phyloP scores from a whole-genome alignment of 352 stramenopile genomes.

The Phytophthora idaei region DNA sequence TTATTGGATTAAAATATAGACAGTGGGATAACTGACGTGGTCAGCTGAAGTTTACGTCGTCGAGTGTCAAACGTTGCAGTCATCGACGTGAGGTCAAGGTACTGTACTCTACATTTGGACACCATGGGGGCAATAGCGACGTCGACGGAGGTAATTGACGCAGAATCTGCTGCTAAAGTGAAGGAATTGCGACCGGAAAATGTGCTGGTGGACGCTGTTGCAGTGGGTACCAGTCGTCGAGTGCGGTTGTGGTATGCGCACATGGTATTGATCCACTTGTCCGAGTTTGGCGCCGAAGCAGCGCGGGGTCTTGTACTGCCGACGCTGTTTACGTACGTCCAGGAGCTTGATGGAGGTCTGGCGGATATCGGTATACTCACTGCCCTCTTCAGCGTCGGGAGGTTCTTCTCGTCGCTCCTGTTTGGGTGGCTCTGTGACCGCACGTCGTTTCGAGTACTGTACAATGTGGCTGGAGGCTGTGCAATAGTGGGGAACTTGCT shows the following conservation, averaged over 20 bases:
- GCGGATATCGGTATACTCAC: conserved; percentile 64
- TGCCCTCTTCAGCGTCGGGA: conserved; percentile 62
- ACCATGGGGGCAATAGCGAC: conserved; percentile 9
- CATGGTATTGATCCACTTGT: conserved; percentile 62
- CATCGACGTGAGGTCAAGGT: neutral
- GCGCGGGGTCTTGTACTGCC: conserved; percentile 66
- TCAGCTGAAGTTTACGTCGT: conserved; percentile 25
- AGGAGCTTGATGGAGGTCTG: conserved; percentile 62
- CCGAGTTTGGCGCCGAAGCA: conserved; percentile 64
- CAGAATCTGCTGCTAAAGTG: conserved; percentile 5
- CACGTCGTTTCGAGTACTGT: conserved; percentile 62
- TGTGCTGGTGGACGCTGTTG: neutral
- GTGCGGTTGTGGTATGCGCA: conserved; percentile 55
- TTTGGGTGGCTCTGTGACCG: conserved; percentile 72
- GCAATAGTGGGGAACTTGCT: conserved; percentile 60
- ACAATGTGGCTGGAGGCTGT: conserved; percentile 47
- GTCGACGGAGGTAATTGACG: conserved; percentile 8
- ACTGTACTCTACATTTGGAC: conserved; percentile 3
- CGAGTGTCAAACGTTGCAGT: conserved; percentile 17
- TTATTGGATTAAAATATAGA: conserved; percentile 32
- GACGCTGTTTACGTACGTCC: conserved; percentile 70
- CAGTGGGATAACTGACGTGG: conserved; percentile 25
- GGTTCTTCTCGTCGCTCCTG: conserved; percentile 65
- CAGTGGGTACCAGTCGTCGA: conserved; percentile 2
- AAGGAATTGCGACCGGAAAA: conserved; percentile 8